Evolutionary conservation across 345 rosid species (phyloP), one percentile per base, ranked within the genome.

Genomic region (Citropsis articulata): DNA sequence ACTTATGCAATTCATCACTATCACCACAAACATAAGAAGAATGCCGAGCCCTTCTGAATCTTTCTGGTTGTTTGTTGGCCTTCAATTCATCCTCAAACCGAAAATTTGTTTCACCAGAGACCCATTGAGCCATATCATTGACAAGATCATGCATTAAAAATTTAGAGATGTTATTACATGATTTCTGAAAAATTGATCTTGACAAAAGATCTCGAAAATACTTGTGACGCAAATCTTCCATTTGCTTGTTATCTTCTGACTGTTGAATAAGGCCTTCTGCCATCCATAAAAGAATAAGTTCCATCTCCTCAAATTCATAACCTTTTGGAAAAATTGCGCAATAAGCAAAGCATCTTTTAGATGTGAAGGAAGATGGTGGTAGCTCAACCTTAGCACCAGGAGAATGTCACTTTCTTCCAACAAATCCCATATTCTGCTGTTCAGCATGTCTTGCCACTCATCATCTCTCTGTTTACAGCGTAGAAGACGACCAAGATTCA

Each of bases 271-370:
- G 76, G 21, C 85, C 82, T 33, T 78, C 73, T 14, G 73, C 77
- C 27, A 64, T 78, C 82, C 88, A 83, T 0, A 83, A 66, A 9
- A 35, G 5, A 78, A 8, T 31, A 85, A 42, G 48, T 9, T 14
- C 21, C 2, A 73, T 14, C 8, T 67, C 75, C 16, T 61, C 14
- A 12, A 83, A 65, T 9, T 12, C 36, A 56, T 65, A 65, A 30
- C 19, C 40, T 36, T 65, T 65, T 4, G 68, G 42, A 14, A 65
- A 65, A 6, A 31, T 65, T 5, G 42, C n/a, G 30, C 84, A 84
- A 67, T 66, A 75, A 0, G 78, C 81, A 77, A 84, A 84, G n/a
- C 87, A 86, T 4, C 38, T 79, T 40, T 86, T 59, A 86, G 21
- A 33, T 68, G 82, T 1, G 77, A 28, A 9, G 87, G 70, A 7